Conservation (phyloP, 495 filamentous ascomycete genomes). For the Clavariopsis aquatica region DNA sequence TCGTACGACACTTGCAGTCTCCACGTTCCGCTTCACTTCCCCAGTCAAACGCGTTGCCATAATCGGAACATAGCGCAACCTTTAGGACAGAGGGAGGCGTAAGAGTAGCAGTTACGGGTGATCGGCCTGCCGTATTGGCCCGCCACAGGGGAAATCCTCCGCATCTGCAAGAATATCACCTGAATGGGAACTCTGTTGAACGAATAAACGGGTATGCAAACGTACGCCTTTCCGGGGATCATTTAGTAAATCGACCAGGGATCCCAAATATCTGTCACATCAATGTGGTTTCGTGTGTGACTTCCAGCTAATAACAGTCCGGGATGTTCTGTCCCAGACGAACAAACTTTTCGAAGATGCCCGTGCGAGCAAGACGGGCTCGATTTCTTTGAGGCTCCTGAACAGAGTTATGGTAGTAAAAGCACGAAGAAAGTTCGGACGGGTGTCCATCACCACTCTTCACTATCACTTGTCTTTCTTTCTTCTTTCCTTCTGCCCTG, state of each 20-base stretch:
- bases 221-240: background rate
- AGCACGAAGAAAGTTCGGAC: too few species aligned
- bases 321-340: background rate
- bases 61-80: background rate
- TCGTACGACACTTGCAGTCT: conserved; percentile 6
- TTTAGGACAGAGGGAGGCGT: background rate
- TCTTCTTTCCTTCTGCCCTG: too few species aligned
- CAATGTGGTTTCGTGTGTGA: background rate
- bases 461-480: background rate
- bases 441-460: background rate
- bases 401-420: background rate
- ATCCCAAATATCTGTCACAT: background rate
- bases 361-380: background rate
- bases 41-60: background rate
- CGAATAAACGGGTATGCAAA: background rate
- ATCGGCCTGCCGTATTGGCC: background rate
- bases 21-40: background rate
- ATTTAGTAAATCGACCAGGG: background rate
- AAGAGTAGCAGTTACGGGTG: background rate
- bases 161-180: background rate
- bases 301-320: background rate
- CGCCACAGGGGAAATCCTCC: background rate
- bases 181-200: background rate
- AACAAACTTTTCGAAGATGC: background rate
- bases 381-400: background rate